Evolutionary conservation across 164 flowering plant species (phyloP), one percentile per base, ranked within the genome.

Genomic region (Liquidambar formosana): DNA sequence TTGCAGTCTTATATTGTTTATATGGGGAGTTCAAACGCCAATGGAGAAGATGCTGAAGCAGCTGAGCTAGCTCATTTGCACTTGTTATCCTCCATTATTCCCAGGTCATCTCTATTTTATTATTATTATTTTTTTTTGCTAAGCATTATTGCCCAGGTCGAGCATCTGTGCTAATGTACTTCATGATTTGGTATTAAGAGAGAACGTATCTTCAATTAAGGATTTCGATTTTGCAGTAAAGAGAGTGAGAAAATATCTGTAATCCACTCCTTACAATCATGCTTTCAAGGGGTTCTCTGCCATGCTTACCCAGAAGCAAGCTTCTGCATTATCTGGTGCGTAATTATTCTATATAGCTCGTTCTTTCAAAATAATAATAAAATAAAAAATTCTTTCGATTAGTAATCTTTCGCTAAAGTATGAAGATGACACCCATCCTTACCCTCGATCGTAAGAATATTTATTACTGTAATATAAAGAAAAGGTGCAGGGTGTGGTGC

Each of bases 231-330:
- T 70, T 53, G 72, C 85, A 89, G 94, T 18, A 70, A 81, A 61
- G 85, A 88, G 66, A 86, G 75, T 19, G 85, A 77, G 44, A 83
- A 89, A 74, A 58, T 74, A 56, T 71, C 80, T 18, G 43, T 86
- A 44, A 75, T 81, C 51, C 92, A 92, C 75, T 84, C 82, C 82
- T 28, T 90, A 90, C 69, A 70, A 66, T 54, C 91, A 89, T 79
- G 89, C 90, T 71, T 82, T 92, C 44, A 87, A 66, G 71, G 97
- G 97, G 3, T 92, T 92, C 86, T 87, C 96, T 65, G 95, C 92
- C 57, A 71, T 92, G 84, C 95, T 92, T 38, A 92, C 97, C 1
- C 78, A 80, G 66, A 63, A 72, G n/a, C 92, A 92, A 85, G 96
- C 94, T 64, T 78, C 90, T 70, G 41, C 63, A 14, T 65, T 92